A percentile compares a stretch with the other conserved stretches of the same genome.
These are phyloP conservation scores for Mucor mucedo DNA, from an alignment of 371 early-diverging fungal genomes.

Conservation along the genomic window DNA sequence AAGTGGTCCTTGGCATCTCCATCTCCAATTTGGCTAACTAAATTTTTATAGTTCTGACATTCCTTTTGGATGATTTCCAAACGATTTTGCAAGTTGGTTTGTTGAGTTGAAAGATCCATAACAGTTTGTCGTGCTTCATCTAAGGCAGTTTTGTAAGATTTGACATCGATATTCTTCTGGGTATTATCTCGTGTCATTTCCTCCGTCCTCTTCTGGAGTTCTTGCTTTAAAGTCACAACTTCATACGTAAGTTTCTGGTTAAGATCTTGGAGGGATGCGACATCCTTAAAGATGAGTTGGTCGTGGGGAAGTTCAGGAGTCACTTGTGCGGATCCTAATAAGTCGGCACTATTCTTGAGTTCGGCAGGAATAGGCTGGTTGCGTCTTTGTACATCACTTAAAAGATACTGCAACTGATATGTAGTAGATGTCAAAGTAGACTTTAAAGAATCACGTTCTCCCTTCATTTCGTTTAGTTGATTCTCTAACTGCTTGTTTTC, in stretches of 20 bases:
- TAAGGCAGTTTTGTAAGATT: slow-evolving; percentile 5
- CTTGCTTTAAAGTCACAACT: not conserved
- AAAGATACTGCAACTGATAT: slow-evolving; percentile 24
- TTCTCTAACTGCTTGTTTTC: not conserved
- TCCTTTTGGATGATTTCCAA: not conserved
- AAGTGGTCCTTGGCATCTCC: slow-evolving; percentile 10
- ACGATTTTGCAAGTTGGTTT: slow-evolving; percentile 1
- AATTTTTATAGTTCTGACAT: slow-evolving; percentile 17
- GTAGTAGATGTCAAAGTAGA: slow-evolving; percentile 23
- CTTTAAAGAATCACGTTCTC: slow-evolving; percentile 9
- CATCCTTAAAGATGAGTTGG: slow-evolving; percentile 20
- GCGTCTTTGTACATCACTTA: slow-evolving; percentile 19
- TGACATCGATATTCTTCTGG: not conserved
- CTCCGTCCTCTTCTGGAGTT: not conserved
- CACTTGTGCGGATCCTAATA: not conserved
- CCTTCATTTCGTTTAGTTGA: not conserved
- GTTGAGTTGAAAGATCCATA: not conserved
- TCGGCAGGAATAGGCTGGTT: slow-evolving; percentile 16
- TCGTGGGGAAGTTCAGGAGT: slow-evolving; percentile 5
- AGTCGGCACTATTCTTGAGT: not conserved
- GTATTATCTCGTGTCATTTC: not conserved
- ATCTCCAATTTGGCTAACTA: slow-evolving; percentile 6
- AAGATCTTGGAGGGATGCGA: slow-evolving; percentile 17
- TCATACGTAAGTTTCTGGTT: slow-evolving; percentile 8
- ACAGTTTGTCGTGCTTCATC: slow-evolving; percentile 1